phyloP scores from a whole-genome alignment of 2,329 filamentous ascomycete genomes.

The Fusarium algeriense region DNA sequence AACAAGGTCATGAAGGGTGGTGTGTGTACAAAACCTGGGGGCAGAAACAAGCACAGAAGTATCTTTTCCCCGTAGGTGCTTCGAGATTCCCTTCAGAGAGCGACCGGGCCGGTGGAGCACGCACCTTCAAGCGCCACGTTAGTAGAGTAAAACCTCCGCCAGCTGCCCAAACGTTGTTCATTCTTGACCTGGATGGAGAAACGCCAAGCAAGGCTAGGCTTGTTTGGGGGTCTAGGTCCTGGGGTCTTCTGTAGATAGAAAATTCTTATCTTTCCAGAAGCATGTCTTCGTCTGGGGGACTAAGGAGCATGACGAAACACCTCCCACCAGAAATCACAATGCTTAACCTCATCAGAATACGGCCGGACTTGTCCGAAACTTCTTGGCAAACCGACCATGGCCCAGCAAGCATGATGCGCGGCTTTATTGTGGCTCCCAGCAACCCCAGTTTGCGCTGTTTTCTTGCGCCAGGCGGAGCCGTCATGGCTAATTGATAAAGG shows the following conservation, averaged over 20 bases:
- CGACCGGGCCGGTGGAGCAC: conserved; percentile 47
- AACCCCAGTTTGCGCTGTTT: conserved; percentile 39
- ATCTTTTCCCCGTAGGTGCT: conserved; percentile 51
- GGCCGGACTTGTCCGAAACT: conserved; percentile 48
- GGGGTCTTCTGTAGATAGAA: conserved; percentile 35
- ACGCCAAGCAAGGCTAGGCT: conserved; percentile 33
- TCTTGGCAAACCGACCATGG: conserved; percentile 45
- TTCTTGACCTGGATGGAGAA: conserved; percentile 29
- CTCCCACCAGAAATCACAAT: conserved; percentile 34
- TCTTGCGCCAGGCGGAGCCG: conserved; percentile 38
- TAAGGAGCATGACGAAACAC: conserved; percentile 39
- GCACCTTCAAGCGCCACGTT: conserved; percentile 24
- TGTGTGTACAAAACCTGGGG: conserved; percentile 48
- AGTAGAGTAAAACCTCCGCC: conserved; percentile 32
- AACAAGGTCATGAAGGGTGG: conserved; percentile 27
- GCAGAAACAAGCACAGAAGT: conserved; percentile 38
- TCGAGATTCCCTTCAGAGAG: conserved; percentile 27
- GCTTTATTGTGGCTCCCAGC: conserved; percentile 42
- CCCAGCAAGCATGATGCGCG: conserved; percentile 41
- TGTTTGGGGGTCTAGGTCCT: conserved; percentile 20
- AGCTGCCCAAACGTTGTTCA: conserved; percentile 36
- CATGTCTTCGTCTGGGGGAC: conserved; percentile 40
- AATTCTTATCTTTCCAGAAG: conserved; percentile 50
- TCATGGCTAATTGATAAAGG: conserved; percentile 41
- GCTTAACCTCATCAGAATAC: conserved; percentile 41